A percentile compares a stretch with the other conserved stretches of the same genome.
Conservation (phyloP, 768 basidiomycete species). For the Pleurotus ostreatus region DNA sequence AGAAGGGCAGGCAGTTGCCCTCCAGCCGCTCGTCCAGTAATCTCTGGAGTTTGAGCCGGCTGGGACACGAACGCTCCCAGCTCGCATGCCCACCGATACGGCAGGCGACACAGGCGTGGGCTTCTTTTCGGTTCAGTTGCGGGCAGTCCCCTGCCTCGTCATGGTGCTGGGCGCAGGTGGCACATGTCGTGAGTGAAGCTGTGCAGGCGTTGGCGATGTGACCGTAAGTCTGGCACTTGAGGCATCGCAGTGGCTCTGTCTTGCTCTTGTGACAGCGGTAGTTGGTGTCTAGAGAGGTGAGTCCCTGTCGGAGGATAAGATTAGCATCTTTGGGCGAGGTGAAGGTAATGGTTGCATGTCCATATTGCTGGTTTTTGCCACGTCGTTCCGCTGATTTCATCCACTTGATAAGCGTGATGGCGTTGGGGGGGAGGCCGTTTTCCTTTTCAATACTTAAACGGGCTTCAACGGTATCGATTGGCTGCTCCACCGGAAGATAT, state of each 20-base stretch:
- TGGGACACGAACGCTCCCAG: neutral
- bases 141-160: no score
- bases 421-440: conserved; percentile 12
- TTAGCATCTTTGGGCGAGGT: neutral
- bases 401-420: conserved; percentile 11
- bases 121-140: no score
- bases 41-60: neutral
- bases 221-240: no score
- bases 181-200: no score
- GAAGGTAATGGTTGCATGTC: neutral
- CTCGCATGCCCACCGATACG: neutral
- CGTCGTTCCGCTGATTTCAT: conserved; percentile 10
- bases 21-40: neutral
- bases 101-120: neutral
- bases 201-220: no score
- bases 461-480: conserved; percentile 9
- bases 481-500: neutral
- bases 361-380: neutral
- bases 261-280: no score
- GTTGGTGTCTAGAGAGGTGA: neutral
- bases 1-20: neutral
- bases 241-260: no score
- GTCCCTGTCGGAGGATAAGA: neutral
- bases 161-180: no score
- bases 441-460: conserved; percentile 15